Base-by-base conservation (phyloP, 192 early-diverging fungal species). In the Coemansia sp. region DNA sequence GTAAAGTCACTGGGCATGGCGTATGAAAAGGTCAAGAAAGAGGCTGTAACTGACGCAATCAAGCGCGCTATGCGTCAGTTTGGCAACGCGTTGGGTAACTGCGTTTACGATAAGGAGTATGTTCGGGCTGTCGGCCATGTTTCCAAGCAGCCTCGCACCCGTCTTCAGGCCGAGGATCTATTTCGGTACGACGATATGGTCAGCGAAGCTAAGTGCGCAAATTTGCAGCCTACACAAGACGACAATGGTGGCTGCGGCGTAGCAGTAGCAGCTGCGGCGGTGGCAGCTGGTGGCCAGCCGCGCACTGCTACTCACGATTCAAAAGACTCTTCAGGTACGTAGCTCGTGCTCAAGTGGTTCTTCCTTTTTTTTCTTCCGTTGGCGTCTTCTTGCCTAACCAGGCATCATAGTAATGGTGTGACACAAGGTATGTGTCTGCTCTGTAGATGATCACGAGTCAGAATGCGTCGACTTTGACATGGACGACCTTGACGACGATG, bases 11-110 rank as follows among this genome's bases (percentile, higher is more conserved):
- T 96, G 70, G 88, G 85, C 1, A 64, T 71, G 22, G 96, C 93
- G 5, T 88, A 98, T 43, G 93, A 95, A 67, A 98, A 97, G 75
- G 93, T 91, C 20, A 91, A 90, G 60, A 99, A 99, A 63, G 94
- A 95, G 79, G 91, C 97, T 1, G 82, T 85, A 0, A 98, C 96
- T 0, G 97, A 99, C 76, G 96, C 80, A 0, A 62, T 93, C 12
- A 99, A 97, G 76, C 85, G 96, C n/a, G 88, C 94, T 6, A 73
- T 98, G 68, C 87, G 90, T 3, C 75, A 82, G 45, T 97, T 97
- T 75, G 97, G 97, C 51, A 94, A 95, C 60, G 74, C 85, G 17
- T 51, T 97, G 57, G 92, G 96, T 12, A 91, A 93, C 68, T 94
- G 94, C 65, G 74, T 94, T 6, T 93, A 96, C 76, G 91, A 94